Percentiles rank a stretch among this genome's conserved stretches.
Evolutionary conservation across 192 early-diverging fungal species (phyloP).

Genomic region (Backusella westeae): DNA sequence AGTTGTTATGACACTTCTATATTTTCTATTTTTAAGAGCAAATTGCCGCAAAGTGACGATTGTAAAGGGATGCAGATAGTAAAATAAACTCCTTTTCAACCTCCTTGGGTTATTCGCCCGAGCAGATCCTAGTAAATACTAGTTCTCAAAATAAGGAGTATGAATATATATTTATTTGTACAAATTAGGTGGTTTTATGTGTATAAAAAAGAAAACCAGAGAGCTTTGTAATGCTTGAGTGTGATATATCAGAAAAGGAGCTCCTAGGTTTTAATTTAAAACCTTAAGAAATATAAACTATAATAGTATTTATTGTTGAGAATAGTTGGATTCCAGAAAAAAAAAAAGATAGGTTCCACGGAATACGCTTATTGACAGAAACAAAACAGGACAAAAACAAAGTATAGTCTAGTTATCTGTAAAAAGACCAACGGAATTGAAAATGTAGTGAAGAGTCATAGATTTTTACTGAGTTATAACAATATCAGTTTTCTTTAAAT

Average conservation of each 20-base stretch:
- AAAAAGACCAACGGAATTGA: not conserved
- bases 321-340: not conserved
- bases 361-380: not conserved
- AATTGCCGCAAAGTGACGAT: not conserved
- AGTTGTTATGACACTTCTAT: not conserved
- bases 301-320: not conserved
- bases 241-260: not conserved
- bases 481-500: not conserved
- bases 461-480: not conserved
- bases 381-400: not conserved
- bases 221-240: not conserved
- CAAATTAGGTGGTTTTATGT: not conserved
- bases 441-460: not conserved
- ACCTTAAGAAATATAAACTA: not conserved
- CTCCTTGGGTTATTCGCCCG: not conserved
- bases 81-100: not conserved
- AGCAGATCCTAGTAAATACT: not conserved
- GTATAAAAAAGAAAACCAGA: not conserved
- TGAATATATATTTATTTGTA: not conserved
- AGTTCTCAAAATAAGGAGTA: not conserved
- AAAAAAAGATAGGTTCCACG: not conserved
- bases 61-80: not conserved
- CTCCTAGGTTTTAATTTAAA: not conserved
- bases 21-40: not conserved
- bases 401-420: not conserved